Percentiles rank a stretch among this genome's conserved stretches.
phyloP scores from a whole-genome alignment of 257 asterid species.

The Nicotiana obtusifolia region DNA sequence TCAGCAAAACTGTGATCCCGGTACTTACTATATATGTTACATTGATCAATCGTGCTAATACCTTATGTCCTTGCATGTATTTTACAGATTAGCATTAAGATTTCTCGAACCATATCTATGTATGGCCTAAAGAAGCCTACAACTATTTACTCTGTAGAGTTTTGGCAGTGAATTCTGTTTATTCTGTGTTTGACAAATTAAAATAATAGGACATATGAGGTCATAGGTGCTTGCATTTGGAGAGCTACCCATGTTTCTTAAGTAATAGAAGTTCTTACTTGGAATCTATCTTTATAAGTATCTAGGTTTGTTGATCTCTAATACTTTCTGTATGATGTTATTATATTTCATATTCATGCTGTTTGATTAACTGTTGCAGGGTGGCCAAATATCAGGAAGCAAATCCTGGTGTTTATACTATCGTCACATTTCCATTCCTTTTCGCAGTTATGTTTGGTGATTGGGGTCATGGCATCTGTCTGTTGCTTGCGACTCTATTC shows the following conservation, averaged over 20 bases:
- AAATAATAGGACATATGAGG: neutral
- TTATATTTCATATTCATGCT: slow-evolving; percentile 12
- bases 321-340: neutral
- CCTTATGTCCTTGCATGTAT: neutral
- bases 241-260: neutral
- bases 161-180: neutral
- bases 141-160: neutral
- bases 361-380: slow-evolving; percentile 45
- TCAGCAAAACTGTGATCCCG: neutral
- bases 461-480: slow-evolving; percentile 99
- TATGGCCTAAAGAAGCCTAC: neutral
- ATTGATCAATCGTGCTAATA: neutral
- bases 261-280: slow-evolving; percentile 1
- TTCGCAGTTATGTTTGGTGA: slow-evolving; percentile 99
- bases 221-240: neutral
- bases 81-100: neutral
- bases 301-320: neutral
- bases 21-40: neutral
- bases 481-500: slow-evolving; percentile 67
- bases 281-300: neutral
- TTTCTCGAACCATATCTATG: neutral
- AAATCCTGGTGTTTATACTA: slow-evolving; percentile 96
- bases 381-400: slow-evolving; percentile 99
- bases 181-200: neutral
- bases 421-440: slow-evolving; percentile 96